Base-by-base conservation (phyloP, 176 grass and related monocot species). In the Aegilops tauschii region DNA sequence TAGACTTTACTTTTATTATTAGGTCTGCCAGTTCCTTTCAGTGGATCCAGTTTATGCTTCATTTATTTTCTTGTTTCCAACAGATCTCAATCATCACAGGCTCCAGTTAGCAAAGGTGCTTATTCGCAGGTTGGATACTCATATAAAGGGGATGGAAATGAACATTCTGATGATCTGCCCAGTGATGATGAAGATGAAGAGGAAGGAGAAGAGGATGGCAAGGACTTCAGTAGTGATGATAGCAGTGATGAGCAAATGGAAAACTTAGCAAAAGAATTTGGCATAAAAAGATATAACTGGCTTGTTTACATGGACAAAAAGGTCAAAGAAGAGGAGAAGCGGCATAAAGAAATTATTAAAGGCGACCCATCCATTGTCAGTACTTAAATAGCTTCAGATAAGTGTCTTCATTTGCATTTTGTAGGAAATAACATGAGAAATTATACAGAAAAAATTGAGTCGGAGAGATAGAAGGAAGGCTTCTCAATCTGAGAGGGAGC, bases 281-380 rank as follows among this genome's bases (percentile, higher is more conserved):
- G 97, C 29, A 52, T 99, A 56, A 96, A 91, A 85, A 96, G 92
- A 92, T 99, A 99, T 80, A 96, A 94, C 79, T 99, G 94, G 93
- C 97, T 99, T 81, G 89, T 99, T 79, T 99, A 97, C 86, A 96
- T 90, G 92, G 97, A 99, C 37, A 99, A 96, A 87, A 99, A 91
- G 59, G 82, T 87, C 65, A 99, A 99, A 84, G 97, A 99, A 86
- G 92, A 99, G 82, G 97, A 97, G 86, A 95, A 91, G 69, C 85
- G 90, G 10, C 94, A 96, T 68, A 99, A 99, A 80, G 94, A 97
- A 93, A 81, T 94, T 82, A 93, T 99, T 73, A 96, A 92, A 96
- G 97, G 97, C 73, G 92, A 99, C 69, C 97, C 94, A 86, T 87
- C 97, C 64, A 89, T 96, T 16, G 97, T 99, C 90, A 94, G 97